Evolutionary conservation across 1,284 basidiomycete species (phyloP).

Genomic region (Blastosporella zonata): DNA sequence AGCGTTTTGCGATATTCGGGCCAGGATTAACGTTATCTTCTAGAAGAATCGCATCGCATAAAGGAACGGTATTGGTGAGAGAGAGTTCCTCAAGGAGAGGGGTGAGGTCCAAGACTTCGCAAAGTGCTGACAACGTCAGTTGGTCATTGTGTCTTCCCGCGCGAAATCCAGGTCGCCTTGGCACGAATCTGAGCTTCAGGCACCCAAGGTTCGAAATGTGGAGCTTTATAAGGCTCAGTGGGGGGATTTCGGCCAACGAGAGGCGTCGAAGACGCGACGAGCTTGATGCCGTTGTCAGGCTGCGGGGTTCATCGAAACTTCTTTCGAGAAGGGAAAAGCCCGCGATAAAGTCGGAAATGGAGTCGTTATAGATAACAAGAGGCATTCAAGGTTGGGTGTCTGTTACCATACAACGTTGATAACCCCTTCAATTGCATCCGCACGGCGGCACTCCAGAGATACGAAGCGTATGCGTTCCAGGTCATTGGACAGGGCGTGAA

Average conservation of each 20-base stretch:
- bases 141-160: constrained; percentile 18
- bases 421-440: constrained; percentile 24
- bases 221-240: constrained; percentile 32
- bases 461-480: constrained; percentile 32
- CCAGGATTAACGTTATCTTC: constrained; percentile 1
- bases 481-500: constrained; percentile 24
- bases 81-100: constrained; percentile 40
- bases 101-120: constrained; percentile 34
- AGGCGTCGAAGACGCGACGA: constrained; percentile 29
- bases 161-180: constrained; percentile 24
- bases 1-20: constrained; percentile 1
- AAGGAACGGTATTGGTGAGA: constrained; percentile 39
- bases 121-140: constrained; percentile 36
- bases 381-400: constrained; percentile 24
- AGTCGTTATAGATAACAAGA: constrained; percentile 32
- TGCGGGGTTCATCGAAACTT: neutral
- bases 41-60: constrained; percentile 30
- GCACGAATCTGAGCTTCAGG: constrained; percentile 39
- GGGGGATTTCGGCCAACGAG: constrained; percentile 39
- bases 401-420: constrained; percentile 22
- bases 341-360: constrained; percentile 22
- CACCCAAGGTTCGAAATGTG: constrained; percentile 34
- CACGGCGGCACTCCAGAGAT: constrained; percentile 30
- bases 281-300: neutral
- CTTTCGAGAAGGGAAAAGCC: constrained; percentile 14